A percentile compares a stretch with the other conserved stretches of the same genome.
These are phyloP conservation scores for Rosa chinensis DNA, from an alignment of 306 rosid genomes.

Conservation along the genomic window DNA sequence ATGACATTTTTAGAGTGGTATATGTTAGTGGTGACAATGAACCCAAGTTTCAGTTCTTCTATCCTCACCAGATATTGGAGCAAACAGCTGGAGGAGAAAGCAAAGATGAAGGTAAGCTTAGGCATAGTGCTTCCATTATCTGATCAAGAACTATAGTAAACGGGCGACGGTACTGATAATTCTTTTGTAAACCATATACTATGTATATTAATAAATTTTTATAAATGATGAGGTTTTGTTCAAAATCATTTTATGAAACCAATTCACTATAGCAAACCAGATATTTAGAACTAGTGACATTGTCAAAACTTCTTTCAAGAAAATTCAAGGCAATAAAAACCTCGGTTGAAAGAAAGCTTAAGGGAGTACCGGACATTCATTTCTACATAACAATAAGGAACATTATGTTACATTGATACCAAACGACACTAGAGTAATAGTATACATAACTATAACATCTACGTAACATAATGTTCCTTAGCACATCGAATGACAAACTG, in stretches of 20 bases:
- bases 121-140: conserved; percentile 29
- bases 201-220: not conserved
- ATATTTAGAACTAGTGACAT: not conserved
- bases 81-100: conserved; percentile 29
- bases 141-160: not conserved
- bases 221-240: not conserved
- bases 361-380: too few relatives aligned
- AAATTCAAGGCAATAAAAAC: not conserved
- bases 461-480: too few relatives aligned
- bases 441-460: too few relatives aligned
- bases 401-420: not conserved
- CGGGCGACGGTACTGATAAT: too few relatives aligned
- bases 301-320: too few relatives aligned
- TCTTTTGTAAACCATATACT: not conserved
- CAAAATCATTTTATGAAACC: not conserved
- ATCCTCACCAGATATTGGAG: conserved; percentile 43
- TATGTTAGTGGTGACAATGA: conserved; percentile 51
- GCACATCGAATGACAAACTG: not conserved
- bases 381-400: not conserved
- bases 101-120: conserved; percentile 42
- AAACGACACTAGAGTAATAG: too few relatives aligned
- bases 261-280: not conserved
- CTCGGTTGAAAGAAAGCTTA: not conserved
- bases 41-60: conserved; percentile 29
- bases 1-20: conserved; percentile 64